phyloP scores from a whole-genome alignment of 2,329 filamentous ascomycete species.

The Zymoseptoria crescenta region DNA sequence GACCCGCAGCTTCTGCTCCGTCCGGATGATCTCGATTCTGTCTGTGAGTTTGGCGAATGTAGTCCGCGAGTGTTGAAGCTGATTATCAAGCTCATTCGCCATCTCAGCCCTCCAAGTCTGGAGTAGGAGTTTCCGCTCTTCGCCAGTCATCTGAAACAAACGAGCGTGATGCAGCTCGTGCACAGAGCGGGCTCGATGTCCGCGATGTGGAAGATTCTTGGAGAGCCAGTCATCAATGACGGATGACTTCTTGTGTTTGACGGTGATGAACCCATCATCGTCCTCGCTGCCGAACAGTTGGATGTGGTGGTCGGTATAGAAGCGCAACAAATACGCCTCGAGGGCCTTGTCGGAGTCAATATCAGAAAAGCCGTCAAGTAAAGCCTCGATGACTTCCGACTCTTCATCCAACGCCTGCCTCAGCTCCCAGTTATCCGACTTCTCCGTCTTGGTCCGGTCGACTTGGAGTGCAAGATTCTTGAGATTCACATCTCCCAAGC shows the following conservation, averaged over 20 bases:
- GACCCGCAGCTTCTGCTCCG: constrained; percentile 34
- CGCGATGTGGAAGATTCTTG: background rate
- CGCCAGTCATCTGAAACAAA: background rate
- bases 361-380: constrained; percentile 9
- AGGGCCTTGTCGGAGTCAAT: constrained; percentile 2
- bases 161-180: background rate
- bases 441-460: constrained; percentile 36
- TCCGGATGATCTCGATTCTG: constrained; percentile 7
- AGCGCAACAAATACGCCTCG: constrained; percentile 8
- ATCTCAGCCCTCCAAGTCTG: constrained; percentile 7
- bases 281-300: constrained; percentile 7
- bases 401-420: constrained; percentile 15
- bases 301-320: constrained; percentile 20
- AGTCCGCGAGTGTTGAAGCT: constrained; percentile 7
- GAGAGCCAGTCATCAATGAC: constrained; percentile 8
- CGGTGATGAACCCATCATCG: constrained; percentile 17
- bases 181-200: background rate
- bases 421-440: constrained; percentile 24
- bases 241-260: background rate
- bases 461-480: constrained; percentile 28
- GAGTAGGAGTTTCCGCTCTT: constrained; percentile 8
- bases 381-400: constrained; percentile 10
- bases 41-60: constrained; percentile 2
- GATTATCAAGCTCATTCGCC: constrained; percentile 5
- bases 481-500: constrained; percentile 46